Percentiles rank a stretch among this genome's conserved stretches.
phyloP scores from a whole-genome alignment of 495 filamentous ascomycete species.

The Penicillium goetzii region DNA sequence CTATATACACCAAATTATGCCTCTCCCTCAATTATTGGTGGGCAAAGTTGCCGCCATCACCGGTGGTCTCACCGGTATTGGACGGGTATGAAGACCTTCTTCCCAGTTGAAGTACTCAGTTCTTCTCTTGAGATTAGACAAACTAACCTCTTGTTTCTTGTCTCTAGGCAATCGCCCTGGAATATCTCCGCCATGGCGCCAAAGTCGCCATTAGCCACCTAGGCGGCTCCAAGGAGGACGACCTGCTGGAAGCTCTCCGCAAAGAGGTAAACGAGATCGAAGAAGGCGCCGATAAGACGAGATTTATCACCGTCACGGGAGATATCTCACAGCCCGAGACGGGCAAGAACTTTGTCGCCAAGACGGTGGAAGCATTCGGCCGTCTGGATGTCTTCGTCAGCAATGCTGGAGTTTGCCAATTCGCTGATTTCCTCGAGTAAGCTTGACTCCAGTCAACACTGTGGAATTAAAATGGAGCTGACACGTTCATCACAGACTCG shows the following conservation, averaged over 20 bases:
- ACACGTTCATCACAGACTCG: constrained; percentile 28
- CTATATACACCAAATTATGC: constrained; percentile 27
- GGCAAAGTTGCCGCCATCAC: constrained; percentile 72
- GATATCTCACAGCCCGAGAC: constrained; percentile 64
- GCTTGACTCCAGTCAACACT: constrained; percentile 17
- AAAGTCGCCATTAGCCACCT: constrained; percentile 70
- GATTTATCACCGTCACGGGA: constrained; percentile 55
- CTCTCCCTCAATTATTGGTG: constrained; percentile 56
- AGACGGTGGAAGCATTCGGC: constrained; percentile 57
- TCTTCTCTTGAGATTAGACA: background rate
- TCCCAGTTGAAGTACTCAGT: background rate
- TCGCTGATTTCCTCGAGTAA: constrained; percentile 71
- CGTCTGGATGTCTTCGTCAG: constrained; percentile 75
- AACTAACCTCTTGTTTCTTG: background rate
- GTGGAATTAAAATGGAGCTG: background rate
- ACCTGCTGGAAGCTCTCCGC: constrained; percentile 45
- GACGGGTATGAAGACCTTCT: constrained; percentile 45
- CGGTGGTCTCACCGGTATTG: constrained; percentile 72
- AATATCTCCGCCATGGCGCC: constrained; percentile 61
- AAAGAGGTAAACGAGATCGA: constrained; percentile 26
- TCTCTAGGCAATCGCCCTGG: constrained; percentile 59
- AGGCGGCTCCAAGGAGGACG: constrained; percentile 49
- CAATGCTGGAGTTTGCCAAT: constrained; percentile 84
- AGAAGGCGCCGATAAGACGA: constrained; percentile 36
- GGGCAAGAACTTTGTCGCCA: constrained; percentile 52